Conservation (phyloP, 768 basidiomycete genomes). For the Boletus rex-veris region DNA sequence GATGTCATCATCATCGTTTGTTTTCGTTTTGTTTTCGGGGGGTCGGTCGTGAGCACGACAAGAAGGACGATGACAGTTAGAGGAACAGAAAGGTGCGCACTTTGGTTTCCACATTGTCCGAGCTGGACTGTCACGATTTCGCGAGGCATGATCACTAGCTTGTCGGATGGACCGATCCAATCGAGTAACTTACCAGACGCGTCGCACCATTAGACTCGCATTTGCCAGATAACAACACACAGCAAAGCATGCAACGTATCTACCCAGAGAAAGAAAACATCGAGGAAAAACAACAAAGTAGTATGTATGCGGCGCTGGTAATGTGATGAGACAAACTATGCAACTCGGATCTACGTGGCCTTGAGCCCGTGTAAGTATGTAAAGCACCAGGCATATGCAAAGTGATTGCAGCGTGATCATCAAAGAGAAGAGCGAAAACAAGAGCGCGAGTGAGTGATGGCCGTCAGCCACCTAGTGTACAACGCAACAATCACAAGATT, state of each 20-base stretch:
- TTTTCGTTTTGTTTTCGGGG: too few relatives aligned
- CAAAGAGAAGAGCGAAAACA: conserved; percentile 5
- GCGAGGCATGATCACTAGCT: conserved; percentile 55
- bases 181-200: conserved; percentile 1
- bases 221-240: conserved; percentile 1
- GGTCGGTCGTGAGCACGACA: too few relatives aligned
- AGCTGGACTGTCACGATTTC: conserved; percentile 83
- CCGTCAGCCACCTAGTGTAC: conserved; percentile 29
- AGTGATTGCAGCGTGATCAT: conserved; percentile 13
- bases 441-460: conserved; percentile 16
- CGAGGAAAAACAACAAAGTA: conserved; percentile 19
- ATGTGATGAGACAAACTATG: conserved; percentile 17
- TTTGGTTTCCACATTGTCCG: conserved; percentile 92
- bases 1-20: neutral
- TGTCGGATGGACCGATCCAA: conserved; percentile 2
- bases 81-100: conserved; percentile 40
- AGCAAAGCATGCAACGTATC: conserved; percentile 17
- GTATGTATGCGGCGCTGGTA: conserved; percentile 22
- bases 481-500: conserved; percentile 16
- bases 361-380: conserved; percentile 35
- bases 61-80: neutral
- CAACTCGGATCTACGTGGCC: conserved; percentile 29
- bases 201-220: too few relatives aligned
- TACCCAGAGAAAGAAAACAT: conserved; percentile 13
- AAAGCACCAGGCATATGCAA: conserved; percentile 16